Evolutionary conservation across 805 yeast genomes (phyloP), one percentile per base, ranked within the genome.

Genomic region (Nematodospora valgi): DNA sequence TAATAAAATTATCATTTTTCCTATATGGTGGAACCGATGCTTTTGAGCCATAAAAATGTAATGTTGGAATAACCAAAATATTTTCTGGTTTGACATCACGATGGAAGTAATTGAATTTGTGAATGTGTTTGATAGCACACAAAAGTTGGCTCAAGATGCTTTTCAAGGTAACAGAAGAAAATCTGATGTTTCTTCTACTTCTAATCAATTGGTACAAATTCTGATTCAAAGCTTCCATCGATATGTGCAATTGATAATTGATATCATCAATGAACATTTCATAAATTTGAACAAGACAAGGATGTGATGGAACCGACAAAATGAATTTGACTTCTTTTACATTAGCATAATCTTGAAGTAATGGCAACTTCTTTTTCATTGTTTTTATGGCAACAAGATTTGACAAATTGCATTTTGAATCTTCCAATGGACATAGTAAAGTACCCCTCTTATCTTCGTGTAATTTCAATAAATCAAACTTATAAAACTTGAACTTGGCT

Each of bases 51-150:
- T 74, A 82, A 49, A 72, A 82, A 32, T 69, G 69, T 25, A 61
- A 57, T 5, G 82, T 60, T 15, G 80, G 77, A 23, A 80, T 68
- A 4, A 89, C 76, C 46, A 91, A 71, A 17, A 91, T 82, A 58
- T 91, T 91, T 51, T 91, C 97, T 0, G 98, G 98, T 58, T 91
- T 91, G 32, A 91, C 72, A 64, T 91, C 98, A 38, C 98, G 74
- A 56, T 91, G 98, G 51, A 81, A 81, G 51, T 70, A 86, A 8
- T 74, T 73, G 47, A 70, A 63, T 18, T 58, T 54, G 51, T 86
- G 98, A 37, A 91, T 87, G 56, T 91, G 97, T 38, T 78, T 74
- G 19, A 89, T 70, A 4, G 93, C 98, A 37, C 74, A 69, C 38
- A 86, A 63, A 1, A 89, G 56, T 55, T 89, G 97, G 8, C 80